Percentiles rank a stretch among this genome's conserved stretches.
phyloP scores from a whole-genome alignment of 1,139 yeast genomes.

The Geotrichum phurueaensis region DNA sequence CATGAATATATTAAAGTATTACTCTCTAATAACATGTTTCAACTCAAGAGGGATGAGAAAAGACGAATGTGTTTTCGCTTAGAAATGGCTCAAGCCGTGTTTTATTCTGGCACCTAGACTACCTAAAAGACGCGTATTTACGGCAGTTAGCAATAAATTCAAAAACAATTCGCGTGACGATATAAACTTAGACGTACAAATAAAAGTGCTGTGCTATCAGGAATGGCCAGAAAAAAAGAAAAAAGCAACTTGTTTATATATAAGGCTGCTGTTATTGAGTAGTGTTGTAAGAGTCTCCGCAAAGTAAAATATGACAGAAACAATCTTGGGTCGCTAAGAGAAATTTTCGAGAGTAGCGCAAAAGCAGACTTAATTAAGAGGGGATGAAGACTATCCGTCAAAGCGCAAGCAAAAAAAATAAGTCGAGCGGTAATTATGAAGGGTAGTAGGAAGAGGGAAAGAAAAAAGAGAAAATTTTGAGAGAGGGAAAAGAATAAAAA shows the following conservation, averaged over 20 bases:
- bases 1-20: conserved; percentile 10
- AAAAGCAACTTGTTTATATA: not conserved
- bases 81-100: conserved; percentile 2
- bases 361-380: not conserved
- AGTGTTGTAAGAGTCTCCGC: not conserved
- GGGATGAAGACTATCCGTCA: not conserved
- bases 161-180: not conserved
- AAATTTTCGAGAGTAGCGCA: not conserved
- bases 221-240: not conserved
- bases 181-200: not conserved
- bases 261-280: not conserved
- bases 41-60: not conserved
- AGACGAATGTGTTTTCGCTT: conserved; percentile 1
- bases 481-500: not conserved
- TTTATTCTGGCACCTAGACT: not conserved
- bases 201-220: not conserved
- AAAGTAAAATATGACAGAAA: not conserved
- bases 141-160: not conserved
- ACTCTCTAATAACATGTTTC: conserved; percentile 13
- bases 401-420: not conserved
- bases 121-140: not conserved
- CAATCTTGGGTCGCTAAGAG: not conserved
- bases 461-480: conserved; percentile 2
- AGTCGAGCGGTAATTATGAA: not conserved
- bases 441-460: not conserved